Evolutionary conservation across 352 stramenopile species (phyloP).

Genomic region (Phytophthora pini): DNA sequence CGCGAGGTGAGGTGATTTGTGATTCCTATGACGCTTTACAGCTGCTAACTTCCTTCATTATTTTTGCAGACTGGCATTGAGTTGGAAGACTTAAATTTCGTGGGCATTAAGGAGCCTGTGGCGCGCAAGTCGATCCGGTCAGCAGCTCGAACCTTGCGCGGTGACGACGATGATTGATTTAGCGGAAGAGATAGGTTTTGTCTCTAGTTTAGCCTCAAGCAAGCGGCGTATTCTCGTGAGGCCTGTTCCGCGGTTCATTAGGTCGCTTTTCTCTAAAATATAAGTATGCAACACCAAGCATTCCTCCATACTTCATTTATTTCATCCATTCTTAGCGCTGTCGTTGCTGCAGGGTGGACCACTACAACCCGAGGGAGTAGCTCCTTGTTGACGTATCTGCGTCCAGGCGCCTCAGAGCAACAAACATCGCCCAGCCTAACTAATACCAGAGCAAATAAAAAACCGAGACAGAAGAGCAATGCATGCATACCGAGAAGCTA

Average conservation of each 20-base stretch:
- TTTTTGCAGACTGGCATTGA: constrained; percentile 79
- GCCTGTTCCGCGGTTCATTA: constrained; percentile 26
- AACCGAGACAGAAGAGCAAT: constrained; percentile 36
- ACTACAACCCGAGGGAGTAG: neutral
- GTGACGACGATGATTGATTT: constrained; percentile 49
- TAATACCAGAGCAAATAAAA: constrained; percentile 44
- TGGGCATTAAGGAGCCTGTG: constrained; percentile 75
- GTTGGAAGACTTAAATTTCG: constrained; percentile 87
- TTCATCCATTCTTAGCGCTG: constrained; percentile 31
- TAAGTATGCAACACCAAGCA: constrained; percentile 33
- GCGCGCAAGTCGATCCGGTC: constrained; percentile 69
- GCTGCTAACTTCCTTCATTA: constrained; percentile 7
- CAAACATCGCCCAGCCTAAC: constrained; percentile 31
- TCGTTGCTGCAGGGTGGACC: constrained; percentile 6
- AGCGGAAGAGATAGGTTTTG: constrained; percentile 18
- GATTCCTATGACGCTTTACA: neutral
- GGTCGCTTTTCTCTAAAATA: constrained; percentile 35
- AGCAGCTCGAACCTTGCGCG: constrained; percentile 60
- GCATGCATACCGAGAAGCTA: constrained; percentile 29
- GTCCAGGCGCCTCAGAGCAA: constrained; percentile 18
- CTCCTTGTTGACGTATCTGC: constrained; percentile 1
- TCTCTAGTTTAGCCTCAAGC: constrained; percentile 24
- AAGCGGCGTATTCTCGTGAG: constrained; percentile 30
- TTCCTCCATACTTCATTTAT: constrained; percentile 31
- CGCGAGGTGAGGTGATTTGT: constrained; percentile 68